Conservation (phyloP, 352 stramenopile genomes). For the Halophytophthora polymorphica region DNA sequence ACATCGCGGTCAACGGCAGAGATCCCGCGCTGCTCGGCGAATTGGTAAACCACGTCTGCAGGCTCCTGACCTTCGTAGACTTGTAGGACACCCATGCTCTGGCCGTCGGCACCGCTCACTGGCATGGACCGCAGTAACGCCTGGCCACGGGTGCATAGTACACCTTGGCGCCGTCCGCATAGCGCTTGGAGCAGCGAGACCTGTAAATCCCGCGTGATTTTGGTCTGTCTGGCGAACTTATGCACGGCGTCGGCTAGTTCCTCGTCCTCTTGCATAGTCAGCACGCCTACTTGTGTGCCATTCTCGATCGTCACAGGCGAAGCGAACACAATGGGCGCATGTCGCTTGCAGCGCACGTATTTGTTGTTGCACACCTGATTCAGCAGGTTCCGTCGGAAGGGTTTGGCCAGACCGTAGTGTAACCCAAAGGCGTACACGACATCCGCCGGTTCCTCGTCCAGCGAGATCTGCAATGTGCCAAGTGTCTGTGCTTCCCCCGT, state of each 20-base stretch:
- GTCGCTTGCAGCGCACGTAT: slow-evolving; percentile 53
- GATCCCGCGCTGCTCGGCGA: slow-evolving; percentile 53
- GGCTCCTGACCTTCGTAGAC: slow-evolving; percentile 75
- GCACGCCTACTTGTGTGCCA: slow-evolving; percentile 25
- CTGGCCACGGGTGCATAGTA: slow-evolving; percentile 60
- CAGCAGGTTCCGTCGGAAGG: slow-evolving; percentile 42
- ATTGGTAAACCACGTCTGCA: slow-evolving; percentile 66
- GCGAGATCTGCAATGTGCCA: slow-evolving; percentile 45
- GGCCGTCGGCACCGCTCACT: slow-evolving; percentile 28
- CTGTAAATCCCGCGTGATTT: slow-evolving; percentile 47
- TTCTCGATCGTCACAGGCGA: slow-evolving; percentile 58
- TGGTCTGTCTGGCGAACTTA: slow-evolving; percentile 45
- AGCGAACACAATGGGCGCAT: slow-evolving; percentile 42
- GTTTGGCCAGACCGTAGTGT: slow-evolving; percentile 31
- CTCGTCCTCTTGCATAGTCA: slow-evolving; percentile 58
- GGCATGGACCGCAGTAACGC: slow-evolving; percentile 50
- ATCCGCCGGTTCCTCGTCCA: slow-evolving; percentile 54
- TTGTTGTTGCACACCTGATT: slow-evolving; percentile 45
- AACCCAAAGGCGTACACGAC: slow-evolving; percentile 42
- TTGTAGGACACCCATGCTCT: slow-evolving; percentile 39
- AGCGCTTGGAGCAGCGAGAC: slow-evolving; percentile 51
- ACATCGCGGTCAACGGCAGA: slow-evolving; percentile 28
- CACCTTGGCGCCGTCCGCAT: slow-evolving; percentile 38
- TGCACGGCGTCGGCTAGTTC: slow-evolving; percentile 69
- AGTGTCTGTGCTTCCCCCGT: slow-evolving; percentile 25